phyloP scores from a whole-genome alignment of 495 filamentous ascomycete genomes.

The Clohesyomyces aquaticus region DNA sequence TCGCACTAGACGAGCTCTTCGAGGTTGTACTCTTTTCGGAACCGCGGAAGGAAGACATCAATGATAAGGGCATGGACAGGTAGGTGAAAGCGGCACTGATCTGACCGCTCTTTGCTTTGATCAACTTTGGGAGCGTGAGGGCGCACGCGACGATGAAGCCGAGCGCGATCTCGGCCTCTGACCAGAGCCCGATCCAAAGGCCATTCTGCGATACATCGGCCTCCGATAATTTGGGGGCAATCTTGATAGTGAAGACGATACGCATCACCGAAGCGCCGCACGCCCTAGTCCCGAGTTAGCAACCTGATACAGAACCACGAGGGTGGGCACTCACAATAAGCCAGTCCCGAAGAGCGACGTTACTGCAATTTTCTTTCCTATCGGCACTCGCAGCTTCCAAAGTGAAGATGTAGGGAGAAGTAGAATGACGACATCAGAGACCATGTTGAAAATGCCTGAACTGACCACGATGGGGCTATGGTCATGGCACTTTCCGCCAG shows the following conservation, averaged over 20 bases:
- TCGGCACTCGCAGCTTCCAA: constrained; percentile 25
- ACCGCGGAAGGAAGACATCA: constrained; percentile 12
- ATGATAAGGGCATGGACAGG: constrained; percentile 5
- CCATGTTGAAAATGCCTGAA: constrained; percentile 26
- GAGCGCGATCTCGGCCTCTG: constrained; percentile 26
- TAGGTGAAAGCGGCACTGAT: constrained; percentile 7
- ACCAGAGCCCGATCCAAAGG: constrained; percentile 31
- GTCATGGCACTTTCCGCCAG: constrained; percentile 25
- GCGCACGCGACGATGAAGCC: constrained; percentile 32
- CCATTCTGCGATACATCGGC: constrained; percentile 30
- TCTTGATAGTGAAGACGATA: constrained; percentile 26
- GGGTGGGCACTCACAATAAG: constrained; percentile 12
- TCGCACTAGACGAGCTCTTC: background rate
- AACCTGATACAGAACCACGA: too few relatives aligned
- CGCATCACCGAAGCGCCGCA: constrained; percentile 29
- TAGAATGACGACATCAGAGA: constrained; percentile 26
- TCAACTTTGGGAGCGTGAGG: constrained; percentile 16
- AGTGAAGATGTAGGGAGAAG: constrained; percentile 17
- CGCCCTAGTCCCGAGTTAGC: too few relatives aligned
- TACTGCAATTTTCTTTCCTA: constrained; percentile 15
- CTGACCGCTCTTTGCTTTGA: constrained; percentile 24
- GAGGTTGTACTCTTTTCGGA: background rate
- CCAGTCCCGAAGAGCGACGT: constrained; percentile 24
- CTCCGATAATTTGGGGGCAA: constrained; percentile 5
- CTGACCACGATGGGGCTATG: constrained; percentile 19